Conservation (phyloP, 768 basidiomycete genomes). For the Trametes gibbosa region DNA sequence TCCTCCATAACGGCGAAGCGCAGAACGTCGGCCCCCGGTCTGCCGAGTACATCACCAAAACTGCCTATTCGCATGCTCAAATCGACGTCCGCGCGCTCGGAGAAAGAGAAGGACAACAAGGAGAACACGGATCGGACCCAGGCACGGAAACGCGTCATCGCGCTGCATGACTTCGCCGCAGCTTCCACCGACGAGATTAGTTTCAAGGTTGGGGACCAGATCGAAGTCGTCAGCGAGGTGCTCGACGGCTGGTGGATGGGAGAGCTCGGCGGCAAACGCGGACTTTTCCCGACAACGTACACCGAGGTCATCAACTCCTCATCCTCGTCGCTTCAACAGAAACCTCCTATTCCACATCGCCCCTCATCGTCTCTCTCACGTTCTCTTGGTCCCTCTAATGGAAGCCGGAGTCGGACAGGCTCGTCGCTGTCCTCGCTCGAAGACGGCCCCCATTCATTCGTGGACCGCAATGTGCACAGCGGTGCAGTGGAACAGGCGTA, state of each 20-base stretch:
- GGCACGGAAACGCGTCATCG: constrained; percentile 49
- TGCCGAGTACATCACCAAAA: constrained; percentile 23
- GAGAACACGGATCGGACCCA: background rate
- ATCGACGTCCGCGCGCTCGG: constrained; percentile 36
- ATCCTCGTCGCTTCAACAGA: constrained; percentile 22
- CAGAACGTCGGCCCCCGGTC: constrained; percentile 1
- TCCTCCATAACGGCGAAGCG: constrained; percentile 11
- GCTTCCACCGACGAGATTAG: constrained; percentile 77
- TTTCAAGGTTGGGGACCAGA: constrained; percentile 72
- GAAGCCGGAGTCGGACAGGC: background rate
- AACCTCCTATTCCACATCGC: constrained; percentile 26
- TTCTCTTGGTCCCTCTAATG: constrained; percentile 2
- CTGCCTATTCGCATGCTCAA: constrained; percentile 44
- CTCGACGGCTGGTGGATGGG: constrained; percentile 93
- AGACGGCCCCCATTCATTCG: constrained; percentile 47
- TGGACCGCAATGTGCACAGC: constrained; percentile 40
- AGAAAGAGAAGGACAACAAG: constrained; percentile 42
- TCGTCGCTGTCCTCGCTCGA: constrained; percentile 12
- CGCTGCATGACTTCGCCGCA: constrained; percentile 65
- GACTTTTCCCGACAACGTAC: constrained; percentile 80
- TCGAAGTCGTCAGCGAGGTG: constrained; percentile 75
- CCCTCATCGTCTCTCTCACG: constrained; percentile 20
- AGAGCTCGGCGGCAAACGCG: constrained; percentile 63
- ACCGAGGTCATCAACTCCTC: constrained; percentile 48
- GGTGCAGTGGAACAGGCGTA: constrained; percentile 38